Conservation (phyloP, 2,329 filamentous ascomycete species). For the Sphaerostilbella broomeana region DNA sequence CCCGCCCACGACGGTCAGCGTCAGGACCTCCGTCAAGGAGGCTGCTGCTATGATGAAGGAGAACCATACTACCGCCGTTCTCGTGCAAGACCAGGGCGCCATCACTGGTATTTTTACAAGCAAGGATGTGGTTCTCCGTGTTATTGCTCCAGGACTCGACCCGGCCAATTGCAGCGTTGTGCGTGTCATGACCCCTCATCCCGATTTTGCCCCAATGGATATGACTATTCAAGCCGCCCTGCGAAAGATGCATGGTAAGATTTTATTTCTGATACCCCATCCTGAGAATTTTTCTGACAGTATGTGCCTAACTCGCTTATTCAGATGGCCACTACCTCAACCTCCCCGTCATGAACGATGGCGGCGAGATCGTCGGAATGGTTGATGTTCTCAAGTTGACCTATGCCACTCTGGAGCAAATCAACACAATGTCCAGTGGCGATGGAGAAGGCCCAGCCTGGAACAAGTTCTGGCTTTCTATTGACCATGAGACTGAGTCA, state of each 20-base stretch:
- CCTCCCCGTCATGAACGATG: conserved; percentile 95
- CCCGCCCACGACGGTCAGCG: conserved; percentile 89
- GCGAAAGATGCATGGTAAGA: conserved; percentile 95
- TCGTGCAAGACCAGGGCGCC: conserved; percentile 93
- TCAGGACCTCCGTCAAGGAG: conserved; percentile 92
- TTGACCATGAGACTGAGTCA: conserved; percentile 91
- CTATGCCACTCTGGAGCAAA: conserved; percentile 94
- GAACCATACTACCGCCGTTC: conserved; percentile 91
- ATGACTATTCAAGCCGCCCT: conserved; percentile 98
- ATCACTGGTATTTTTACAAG: conserved; percentile 99
- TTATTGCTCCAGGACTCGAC: conserved; percentile 93
- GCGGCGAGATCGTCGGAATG: conserved; percentile 97
- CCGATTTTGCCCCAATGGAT: conserved; percentile 95
- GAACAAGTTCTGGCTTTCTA: conserved; percentile 99
- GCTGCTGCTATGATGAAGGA: conserved; percentile 96
- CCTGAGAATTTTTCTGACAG: background rate
- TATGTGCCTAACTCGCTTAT: conserved; percentile 9
- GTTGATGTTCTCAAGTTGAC: conserved; percentile 97
- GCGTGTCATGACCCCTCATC: conserved; percentile 97
- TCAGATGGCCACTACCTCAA: conserved; percentile 96
- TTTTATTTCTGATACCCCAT: conserved; percentile 11
- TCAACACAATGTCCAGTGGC: conserved; percentile 85
- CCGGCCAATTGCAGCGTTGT: conserved; percentile 94
- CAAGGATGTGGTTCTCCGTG: conserved; percentile 96
- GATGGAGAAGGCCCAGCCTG: conserved; percentile 94